Conservation (phyloP, 2,329 filamentous ascomycete genomes). For the Pseudogymnoascus sp. region DNA sequence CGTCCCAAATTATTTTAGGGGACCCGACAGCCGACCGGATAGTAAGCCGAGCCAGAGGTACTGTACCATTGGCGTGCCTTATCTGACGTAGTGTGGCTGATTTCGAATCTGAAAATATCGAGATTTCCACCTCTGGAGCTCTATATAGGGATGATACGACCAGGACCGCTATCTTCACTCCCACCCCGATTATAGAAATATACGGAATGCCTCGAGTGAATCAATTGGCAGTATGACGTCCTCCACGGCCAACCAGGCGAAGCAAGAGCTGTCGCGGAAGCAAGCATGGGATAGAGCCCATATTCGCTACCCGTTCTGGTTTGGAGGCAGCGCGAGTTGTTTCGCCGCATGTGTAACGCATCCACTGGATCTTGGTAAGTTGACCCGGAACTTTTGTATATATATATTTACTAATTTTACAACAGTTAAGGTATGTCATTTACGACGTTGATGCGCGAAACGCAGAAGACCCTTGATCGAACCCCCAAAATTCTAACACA, state of each 20-base stretch:
- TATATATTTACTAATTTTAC: conserved; percentile 14
- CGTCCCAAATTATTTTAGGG: background rate
- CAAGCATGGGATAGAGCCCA: conserved; percentile 22
- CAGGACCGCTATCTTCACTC: background rate
- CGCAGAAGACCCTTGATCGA: conserved; percentile 23
- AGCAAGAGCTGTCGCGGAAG: conserved; percentile 18
- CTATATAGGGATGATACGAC: background rate
- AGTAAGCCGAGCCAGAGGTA: background rate
- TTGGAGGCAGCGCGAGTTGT: conserved; percentile 89
- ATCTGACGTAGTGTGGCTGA: conserved; percentile 5
- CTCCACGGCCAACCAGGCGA: conserved; percentile 16
- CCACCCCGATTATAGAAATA: conserved; percentile 9
- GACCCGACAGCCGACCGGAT: conserved; percentile 5
- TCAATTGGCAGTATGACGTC: conserved; percentile 23
- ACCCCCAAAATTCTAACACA: conserved; percentile 1
- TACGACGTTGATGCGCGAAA: conserved; percentile 2
- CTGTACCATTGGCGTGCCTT: background rate
- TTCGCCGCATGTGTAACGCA: conserved; percentile 89
- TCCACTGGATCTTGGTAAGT: conserved; percentile 81
- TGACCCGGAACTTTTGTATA: conserved; percentile 10
- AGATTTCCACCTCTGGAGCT: background rate
- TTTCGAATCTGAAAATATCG: conserved; percentile 9
- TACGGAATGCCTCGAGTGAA: conserved; percentile 22
- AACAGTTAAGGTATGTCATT: conserved; percentile 16
- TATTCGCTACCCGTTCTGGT: conserved; percentile 76